A percentile compares a stretch with the other conserved stretches of the same genome.
Conservation (phyloP, 108 stramenopile species). For the Cylindrotheca closterium region DNA sequence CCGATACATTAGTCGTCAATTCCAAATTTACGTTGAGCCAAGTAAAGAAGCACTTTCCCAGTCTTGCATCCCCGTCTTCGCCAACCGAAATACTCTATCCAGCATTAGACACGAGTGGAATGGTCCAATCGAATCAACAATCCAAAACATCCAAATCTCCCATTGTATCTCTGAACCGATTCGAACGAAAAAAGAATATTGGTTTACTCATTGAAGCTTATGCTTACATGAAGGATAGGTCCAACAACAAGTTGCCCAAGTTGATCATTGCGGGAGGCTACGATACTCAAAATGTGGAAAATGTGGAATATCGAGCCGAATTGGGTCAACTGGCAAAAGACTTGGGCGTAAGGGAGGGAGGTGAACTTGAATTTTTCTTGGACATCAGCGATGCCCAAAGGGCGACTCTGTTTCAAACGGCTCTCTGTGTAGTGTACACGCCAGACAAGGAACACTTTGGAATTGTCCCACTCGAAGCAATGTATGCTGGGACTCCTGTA, state of each 20-base stretch:
- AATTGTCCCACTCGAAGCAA: conserved; percentile 98
- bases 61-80: conserved; percentile 15
- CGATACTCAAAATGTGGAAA: conserved; percentile 90
- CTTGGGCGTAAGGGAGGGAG: conserved; percentile 3
- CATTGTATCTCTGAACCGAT: conserved; percentile 91
- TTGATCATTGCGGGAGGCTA: conserved; percentile 97
- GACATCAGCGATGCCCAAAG: conserved; percentile 83
- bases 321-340: conserved; percentile 50
- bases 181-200: conserved; percentile 98
- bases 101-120: conserved; percentile 18
- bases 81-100: conserved; percentile 24
- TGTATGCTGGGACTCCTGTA: conserved; percentile 90
- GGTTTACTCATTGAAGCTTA: conserved; percentile 67
- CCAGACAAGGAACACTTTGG: conserved; percentile 98
- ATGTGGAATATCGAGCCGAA: conserved; percentile 90
- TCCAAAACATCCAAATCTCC: conserved; percentile 24
- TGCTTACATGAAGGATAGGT: conserved; percentile 26
- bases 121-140: conserved; percentile 18
- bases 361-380: conserved; percentile 68
- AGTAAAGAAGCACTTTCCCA: conserved; percentile 74
- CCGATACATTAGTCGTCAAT: conserved; percentile 92
- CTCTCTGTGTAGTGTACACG: conserved; percentile 91
- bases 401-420: conserved; percentile 57
- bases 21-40: conserved; percentile 86
- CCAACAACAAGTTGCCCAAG: conserved; percentile 24